Evolutionary conservation across 2,329 filamentous ascomycete genomes (phyloP).

Genomic region (Albophoma yamanashiensis): DNA sequence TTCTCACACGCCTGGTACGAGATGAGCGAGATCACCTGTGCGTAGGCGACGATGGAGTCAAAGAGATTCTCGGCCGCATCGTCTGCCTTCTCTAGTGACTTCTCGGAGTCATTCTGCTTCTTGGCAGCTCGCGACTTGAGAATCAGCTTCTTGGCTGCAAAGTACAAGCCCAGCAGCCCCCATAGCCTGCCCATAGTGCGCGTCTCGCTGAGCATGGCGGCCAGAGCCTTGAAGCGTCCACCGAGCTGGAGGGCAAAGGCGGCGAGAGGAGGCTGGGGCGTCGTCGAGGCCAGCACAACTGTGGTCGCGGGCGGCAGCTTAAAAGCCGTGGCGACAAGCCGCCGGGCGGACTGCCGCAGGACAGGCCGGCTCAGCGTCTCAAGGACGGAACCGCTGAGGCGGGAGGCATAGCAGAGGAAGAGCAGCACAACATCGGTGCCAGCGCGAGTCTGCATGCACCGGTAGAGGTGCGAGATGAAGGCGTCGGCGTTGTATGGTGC

Average conservation of each 20-base stretch:
- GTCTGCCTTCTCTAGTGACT: conserved; percentile 23
- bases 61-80: conserved; percentile 21
- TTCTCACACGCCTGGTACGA: conserved; percentile 78
- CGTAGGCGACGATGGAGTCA: conserved; percentile 45
- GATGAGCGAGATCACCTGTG: conserved; percentile 58
- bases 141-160: conserved; percentile 48
- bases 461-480: conserved; percentile 45
- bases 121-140: conserved; percentile 14
- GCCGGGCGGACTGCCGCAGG: conserved; percentile 39
- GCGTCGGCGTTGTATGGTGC: conserved; percentile 28
- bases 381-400: conserved; percentile 41
- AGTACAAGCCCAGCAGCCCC: conserved; percentile 63
- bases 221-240: conserved; percentile 47
- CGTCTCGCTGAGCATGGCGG: conserved; percentile 56
- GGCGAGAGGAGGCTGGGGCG: conserved; percentile 24
- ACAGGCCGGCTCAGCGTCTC: conserved; percentile 43
- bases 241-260: conserved; percentile 37
- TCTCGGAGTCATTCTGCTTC: conserved; percentile 15
- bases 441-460: conserved; percentile 55
- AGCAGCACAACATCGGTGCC: conserved; percentile 63
- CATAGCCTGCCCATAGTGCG: conserved; percentile 67
- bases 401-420: conserved; percentile 57
- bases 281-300: conserved; percentile 28
- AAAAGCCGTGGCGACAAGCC: conserved; percentile 41
- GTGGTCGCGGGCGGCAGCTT: conserved; percentile 39